These are phyloP conservation scores for Oryza brachyantha DNA, from an alignment of 176 grass and related monocot genomes.

Conservation along the genomic window DNA sequence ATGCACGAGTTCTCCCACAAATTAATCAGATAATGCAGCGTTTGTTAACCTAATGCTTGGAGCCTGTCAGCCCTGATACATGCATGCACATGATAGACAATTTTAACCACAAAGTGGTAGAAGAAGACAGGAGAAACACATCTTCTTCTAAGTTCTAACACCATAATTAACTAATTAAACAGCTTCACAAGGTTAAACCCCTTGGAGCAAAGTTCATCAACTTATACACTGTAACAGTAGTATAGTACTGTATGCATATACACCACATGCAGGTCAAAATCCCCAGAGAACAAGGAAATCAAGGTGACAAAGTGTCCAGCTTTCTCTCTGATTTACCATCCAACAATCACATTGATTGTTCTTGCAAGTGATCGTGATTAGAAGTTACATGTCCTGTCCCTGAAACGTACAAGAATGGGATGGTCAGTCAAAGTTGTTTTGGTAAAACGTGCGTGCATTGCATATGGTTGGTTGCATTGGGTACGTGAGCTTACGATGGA, in stretches of 20 bases:
- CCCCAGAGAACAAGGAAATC: background rate
- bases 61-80: background rate
- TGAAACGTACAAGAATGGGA: background rate
- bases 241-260: constrained; percentile 19
- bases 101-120: background rate
- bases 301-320: background rate
- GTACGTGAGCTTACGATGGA: constrained; percentile 47
- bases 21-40: background rate
- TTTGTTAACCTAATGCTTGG: constrained; percentile 19
- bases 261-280: constrained; percentile 22
- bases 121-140: background rate
- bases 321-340: background rate
- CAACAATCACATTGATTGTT: background rate
- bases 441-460: background rate
- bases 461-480: background rate
- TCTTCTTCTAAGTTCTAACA: background rate
- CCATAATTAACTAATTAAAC: background rate
- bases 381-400: constrained; percentile 35
- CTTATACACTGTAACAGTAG: constrained; percentile 9
- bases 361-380: background rate
- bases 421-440: constrained; percentile 4
- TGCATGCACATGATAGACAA: background rate
- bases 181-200: constrained; percentile 44
- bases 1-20: background rate
- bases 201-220: constrained; percentile 31